phyloP scores from a whole-genome alignment of 306 rosid genomes.

The Rosa persica region DNA sequence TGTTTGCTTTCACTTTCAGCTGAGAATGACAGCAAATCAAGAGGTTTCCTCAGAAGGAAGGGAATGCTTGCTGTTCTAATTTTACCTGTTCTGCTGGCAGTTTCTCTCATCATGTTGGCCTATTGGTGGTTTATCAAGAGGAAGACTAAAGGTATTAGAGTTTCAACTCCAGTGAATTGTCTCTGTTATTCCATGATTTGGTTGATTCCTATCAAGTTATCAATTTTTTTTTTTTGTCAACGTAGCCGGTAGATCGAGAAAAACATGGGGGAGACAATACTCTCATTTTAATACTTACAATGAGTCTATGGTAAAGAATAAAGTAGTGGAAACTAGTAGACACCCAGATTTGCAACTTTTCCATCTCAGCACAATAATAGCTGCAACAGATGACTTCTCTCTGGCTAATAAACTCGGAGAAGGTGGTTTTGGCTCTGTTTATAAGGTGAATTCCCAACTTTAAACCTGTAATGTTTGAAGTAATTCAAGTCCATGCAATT shows the following conservation, averaged over 20 bases:
- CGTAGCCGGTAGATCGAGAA: not conserved
- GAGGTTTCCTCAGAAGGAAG: conserved; percentile 7
- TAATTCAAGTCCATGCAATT: not conserved
- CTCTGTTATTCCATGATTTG: not conserved
- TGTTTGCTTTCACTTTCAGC: not conserved
- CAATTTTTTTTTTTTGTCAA: not conserved
- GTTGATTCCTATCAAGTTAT: not conserved
- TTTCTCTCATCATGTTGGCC: not conserved
- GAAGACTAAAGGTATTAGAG: not conserved
- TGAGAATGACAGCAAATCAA: not conserved
- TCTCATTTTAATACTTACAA: not conserved
- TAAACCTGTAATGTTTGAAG: too few species aligned
- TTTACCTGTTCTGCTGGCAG: not conserved
- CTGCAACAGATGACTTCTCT: conserved; percentile 13
- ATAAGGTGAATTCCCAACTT: not conserved
- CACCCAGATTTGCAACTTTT: conserved; percentile 2
- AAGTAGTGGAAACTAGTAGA: not conserved
- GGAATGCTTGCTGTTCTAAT: not conserved
- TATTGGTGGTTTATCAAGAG: not conserved
- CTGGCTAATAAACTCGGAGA: conserved; percentile 6
- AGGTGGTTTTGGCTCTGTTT: conserved; percentile 21
- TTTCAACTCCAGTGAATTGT: not conserved
- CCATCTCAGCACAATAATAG: not conserved
- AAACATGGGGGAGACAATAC: not conserved
- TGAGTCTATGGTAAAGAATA: not conserved